Conservation (phyloP, 2,329 filamentous ascomycete species). For the Ophiostoma montium region DNA sequence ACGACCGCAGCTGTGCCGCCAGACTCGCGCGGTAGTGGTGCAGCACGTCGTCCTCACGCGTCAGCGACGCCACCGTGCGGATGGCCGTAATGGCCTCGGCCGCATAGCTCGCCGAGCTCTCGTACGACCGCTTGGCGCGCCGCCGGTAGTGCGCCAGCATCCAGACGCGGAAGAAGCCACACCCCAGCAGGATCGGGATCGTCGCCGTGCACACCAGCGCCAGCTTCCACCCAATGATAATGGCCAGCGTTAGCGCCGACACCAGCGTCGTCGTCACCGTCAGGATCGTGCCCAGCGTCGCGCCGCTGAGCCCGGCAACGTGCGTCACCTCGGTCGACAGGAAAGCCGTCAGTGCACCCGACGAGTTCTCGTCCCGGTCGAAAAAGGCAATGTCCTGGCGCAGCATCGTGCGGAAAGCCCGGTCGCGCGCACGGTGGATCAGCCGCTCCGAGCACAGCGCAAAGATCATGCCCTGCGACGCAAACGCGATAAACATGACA, state of each 20-base stretch:
- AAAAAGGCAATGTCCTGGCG: conserved; percentile 91
- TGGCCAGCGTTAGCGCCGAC: conserved; percentile 44
- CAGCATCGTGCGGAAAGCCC: conserved; percentile 73
- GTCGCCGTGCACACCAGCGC: conserved; percentile 28
- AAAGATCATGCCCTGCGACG: conserved; percentile 57
- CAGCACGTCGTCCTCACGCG: conserved; percentile 71
- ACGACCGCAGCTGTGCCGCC: conserved; percentile 49
- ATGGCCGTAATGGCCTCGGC: conserved; percentile 91
- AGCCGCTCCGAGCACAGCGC: conserved; percentile 78
- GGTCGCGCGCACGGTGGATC: conserved; percentile 67
- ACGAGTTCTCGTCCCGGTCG: conserved; percentile 76
- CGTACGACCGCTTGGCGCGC: conserved; percentile 66
- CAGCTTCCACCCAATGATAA: conserved; percentile 29
- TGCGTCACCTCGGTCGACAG: conserved; percentile 82
- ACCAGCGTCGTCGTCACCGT: conserved; percentile 69
- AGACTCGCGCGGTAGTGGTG: conserved; percentile 54
- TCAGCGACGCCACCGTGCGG: conserved; percentile 82
- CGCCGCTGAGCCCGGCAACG: conserved; percentile 74
- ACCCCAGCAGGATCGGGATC: conserved; percentile 25
- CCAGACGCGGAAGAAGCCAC: conserved; percentile 45
- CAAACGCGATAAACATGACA: conserved; percentile 55
- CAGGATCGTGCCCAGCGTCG: conserved; percentile 74
- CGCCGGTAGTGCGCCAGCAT: conserved; percentile 55
- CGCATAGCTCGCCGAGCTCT: conserved; percentile 70
- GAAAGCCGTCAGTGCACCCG: conserved; percentile 78